phyloP scores from a whole-genome alignment of 257 asterid genomes.

The Craterostigma plantagineum region DNA sequence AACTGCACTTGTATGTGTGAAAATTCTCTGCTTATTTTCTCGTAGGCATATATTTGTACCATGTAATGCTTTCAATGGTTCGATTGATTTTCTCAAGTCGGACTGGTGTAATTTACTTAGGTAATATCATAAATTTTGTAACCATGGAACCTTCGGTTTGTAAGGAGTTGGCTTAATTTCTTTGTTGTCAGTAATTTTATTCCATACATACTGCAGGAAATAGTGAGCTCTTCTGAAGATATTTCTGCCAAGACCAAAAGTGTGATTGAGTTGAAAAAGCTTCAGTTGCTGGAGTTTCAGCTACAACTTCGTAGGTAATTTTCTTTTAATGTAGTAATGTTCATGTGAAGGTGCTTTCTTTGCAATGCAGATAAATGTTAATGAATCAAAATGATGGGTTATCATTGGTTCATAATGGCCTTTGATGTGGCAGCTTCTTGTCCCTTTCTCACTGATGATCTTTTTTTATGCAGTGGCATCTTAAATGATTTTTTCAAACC shows the following conservation, averaged over 20 bases:
- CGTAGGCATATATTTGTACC: no score
- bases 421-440: neutral
- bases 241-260: constrained; percentile 88
- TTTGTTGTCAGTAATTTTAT: neutral
- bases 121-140: neutral
- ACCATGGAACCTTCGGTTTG: neutral
- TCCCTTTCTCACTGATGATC: constrained; percentile 10
- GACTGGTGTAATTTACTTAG: no score
- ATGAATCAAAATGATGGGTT: neutral
- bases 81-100: no score
- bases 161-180: constrained; percentile 2
- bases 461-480: constrained; percentile 53
- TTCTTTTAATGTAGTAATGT: constrained; percentile 5
- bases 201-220: constrained; percentile 37
- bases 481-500: constrained; percentile 77
- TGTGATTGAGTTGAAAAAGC: constrained; percentile 91
- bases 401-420: neutral
- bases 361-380: neutral
- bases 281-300: constrained; percentile 90
- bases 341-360: neutral
- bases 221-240: constrained; percentile 83
- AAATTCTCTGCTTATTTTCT: no score
- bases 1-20: no score
- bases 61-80: no score
- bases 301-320: constrained; percentile 73